Evolutionary conservation across 225 moss, liverwort and hornwort genomes (phyloP).

Genomic region (Lunularia cruciata): DNA sequence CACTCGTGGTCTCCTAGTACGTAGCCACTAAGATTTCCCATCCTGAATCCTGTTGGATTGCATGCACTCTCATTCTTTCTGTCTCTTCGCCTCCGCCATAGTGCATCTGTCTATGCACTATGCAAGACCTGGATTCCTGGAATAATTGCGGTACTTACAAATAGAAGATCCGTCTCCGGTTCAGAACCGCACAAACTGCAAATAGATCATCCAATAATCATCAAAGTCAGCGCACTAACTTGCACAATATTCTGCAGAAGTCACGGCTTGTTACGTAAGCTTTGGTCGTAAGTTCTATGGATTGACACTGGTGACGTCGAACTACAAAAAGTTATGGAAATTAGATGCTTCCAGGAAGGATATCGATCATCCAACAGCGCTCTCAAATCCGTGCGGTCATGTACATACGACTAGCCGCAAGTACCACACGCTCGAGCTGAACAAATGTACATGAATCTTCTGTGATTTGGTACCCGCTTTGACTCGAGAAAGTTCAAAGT

Average conservation of each 20-base stretch:
- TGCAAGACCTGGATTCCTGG: neutral
- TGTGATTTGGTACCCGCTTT: neutral
- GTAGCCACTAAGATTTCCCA: neutral
- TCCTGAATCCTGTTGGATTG: no score
- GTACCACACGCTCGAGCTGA: neutral
- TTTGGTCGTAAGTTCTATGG: neutral
- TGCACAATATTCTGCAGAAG: neutral
- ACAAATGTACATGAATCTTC: neutral
- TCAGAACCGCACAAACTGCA: conserved; percentile 56
- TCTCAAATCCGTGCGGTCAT: neutral
- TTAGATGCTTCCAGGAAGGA: no score
- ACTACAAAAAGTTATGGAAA: no score
- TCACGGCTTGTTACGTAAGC: neutral
- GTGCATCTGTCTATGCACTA: neutral
- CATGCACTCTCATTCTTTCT: neutral
- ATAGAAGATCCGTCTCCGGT: conserved; percentile 47
- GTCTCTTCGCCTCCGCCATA: neutral
- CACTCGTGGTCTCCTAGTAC: neutral
- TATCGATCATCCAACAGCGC: neutral
- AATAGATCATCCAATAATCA: neutral
- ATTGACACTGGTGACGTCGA: no score
- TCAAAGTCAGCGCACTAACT: neutral
- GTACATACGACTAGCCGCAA: neutral
- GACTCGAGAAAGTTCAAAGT: neutral
- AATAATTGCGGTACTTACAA: conserved; percentile 44